These are phyloP conservation scores for Globisporangium orthogonon DNA, from an alignment of 352 stramenopile species.

Conservation along the genomic window DNA sequence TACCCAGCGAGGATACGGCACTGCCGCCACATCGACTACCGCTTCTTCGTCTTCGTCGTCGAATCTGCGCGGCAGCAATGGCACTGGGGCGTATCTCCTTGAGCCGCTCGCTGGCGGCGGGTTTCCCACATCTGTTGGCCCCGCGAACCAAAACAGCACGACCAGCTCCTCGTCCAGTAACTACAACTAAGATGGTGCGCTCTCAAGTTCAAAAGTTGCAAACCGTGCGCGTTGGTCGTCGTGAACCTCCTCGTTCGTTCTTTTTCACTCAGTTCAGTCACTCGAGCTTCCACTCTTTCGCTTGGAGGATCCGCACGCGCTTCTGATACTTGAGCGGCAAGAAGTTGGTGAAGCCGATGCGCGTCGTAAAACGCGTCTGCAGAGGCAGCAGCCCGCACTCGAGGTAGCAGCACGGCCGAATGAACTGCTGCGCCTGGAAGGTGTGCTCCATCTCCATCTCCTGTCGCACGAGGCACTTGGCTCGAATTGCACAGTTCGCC, in stretches of 20 bases:
- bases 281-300: slow-evolving; percentile 10
- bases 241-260: not conserved
- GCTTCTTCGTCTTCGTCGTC: slow-evolving; percentile 18
- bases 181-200: slow-evolving; percentile 6
- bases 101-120: slow-evolving; percentile 34
- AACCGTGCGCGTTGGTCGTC: not conserved
- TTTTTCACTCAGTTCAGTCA: not conserved
- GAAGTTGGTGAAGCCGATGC: slow-evolving; percentile 41
- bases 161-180: not conserved
- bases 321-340: slow-evolving; percentile 35
- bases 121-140: slow-evolving; percentile 28
- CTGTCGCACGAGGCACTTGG: slow-evolving; percentile 38
- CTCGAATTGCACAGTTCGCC: slow-evolving; percentile 36
- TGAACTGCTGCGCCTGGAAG: slow-evolving; percentile 27
- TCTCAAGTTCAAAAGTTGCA: not conserved
- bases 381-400: slow-evolving; percentile 47
- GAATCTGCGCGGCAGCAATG: slow-evolving; percentile 41
- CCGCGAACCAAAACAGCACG: not conserved
- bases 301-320: slow-evolving; percentile 8
- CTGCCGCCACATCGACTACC: slow-evolving; percentile 13
- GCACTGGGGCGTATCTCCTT: slow-evolving; percentile 34
- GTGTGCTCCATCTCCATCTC: slow-evolving; percentile 30
- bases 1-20: slow-evolving; percentile 35
- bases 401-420: slow-evolving; percentile 49
- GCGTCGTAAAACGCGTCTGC: slow-evolving; percentile 39